Conservation (phyloP, 208 protist genomes). For the Trichomonas tenax region DNA sequence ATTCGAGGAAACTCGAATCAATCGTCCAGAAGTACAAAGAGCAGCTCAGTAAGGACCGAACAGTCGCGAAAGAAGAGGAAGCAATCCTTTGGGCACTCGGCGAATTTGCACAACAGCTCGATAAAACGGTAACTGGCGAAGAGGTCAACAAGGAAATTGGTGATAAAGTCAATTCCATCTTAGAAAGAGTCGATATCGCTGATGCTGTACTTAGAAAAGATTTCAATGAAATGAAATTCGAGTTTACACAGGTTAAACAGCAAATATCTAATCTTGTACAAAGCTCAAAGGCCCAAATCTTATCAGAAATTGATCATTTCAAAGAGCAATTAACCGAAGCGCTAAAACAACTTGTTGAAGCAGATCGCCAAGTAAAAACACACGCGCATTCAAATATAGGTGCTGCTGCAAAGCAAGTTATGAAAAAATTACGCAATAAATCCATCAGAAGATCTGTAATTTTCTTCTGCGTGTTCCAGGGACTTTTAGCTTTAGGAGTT, state of each 20-base stretch:
- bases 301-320: not conserved
- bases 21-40: not conserved
- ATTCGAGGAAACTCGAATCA: not conserved
- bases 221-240: not conserved
- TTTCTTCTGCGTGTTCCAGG: not conserved
- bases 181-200: not conserved
- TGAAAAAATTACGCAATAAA: not conserved
- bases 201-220: not conserved
- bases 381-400: not conserved
- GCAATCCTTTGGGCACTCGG: not conserved
- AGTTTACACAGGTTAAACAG: not conserved
- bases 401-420: not conserved
- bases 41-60: not conserved
- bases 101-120: not conserved
- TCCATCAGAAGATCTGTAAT: not conserved
- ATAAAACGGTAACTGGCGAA: not conserved
- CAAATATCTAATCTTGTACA: not conserved
- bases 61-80: not conserved
- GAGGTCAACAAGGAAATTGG: not conserved
- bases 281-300: not conserved
- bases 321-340: not conserved
- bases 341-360: not conserved
- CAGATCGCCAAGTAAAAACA: not conserved
- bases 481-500: not conserved
- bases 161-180: not conserved